Evolutionary conservation across 2,329 filamentous ascomycete genomes (phyloP), one percentile per base, ranked within the genome.

Genomic region (Botrytis squamosa): DNA sequence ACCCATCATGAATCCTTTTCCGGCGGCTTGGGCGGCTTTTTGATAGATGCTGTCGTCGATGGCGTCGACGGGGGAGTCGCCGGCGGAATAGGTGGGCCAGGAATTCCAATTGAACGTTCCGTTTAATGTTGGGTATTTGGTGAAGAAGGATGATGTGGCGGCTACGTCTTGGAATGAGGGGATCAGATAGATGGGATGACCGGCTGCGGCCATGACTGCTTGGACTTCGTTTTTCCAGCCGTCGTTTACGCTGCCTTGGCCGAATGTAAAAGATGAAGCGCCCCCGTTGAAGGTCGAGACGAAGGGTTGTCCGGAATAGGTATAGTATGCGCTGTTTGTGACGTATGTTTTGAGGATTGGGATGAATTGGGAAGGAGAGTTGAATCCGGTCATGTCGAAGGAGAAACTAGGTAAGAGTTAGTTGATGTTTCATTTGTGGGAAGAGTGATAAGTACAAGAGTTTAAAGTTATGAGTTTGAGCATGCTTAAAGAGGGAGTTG

Each of bases 1-100:
- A 70, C 81, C 79, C 81, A 84, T 83, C 78, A 84, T 82, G 78
- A 83, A 83, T 12, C 80, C 75, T 73, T 83, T 84, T n/a, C 72
- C 69, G 9, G 77, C 75, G 1, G 76, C 74, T 49, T 79, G 75
- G 0, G 82, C 82, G 22, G 78, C 79, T 10, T 74, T 73, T n/a
- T 81, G 77, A 68, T 79, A 80, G 0, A 77, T 76, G 16, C 75
- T 36, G 72, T 84, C 83, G 7, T 80, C 78, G 29, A 71, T 74
- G 9, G 72, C 74, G 20, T 66, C 49, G 1, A 76, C 75, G 29
- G 68, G 68, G 42, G 73, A 71, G 36, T 74, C 63, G 20, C 75
- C 75, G 5, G 74, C 55, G 9, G 72, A 67, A 59, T 74, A 71
- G 8, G 38, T 57, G 36, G 75, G 75, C 75, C 75, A 76, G 16